Percentiles rank a stretch among this genome's conserved stretches.
phyloP scores from a whole-genome alignment of 495 filamentous ascomycete species.

The Aspergillus campestris region DNA sequence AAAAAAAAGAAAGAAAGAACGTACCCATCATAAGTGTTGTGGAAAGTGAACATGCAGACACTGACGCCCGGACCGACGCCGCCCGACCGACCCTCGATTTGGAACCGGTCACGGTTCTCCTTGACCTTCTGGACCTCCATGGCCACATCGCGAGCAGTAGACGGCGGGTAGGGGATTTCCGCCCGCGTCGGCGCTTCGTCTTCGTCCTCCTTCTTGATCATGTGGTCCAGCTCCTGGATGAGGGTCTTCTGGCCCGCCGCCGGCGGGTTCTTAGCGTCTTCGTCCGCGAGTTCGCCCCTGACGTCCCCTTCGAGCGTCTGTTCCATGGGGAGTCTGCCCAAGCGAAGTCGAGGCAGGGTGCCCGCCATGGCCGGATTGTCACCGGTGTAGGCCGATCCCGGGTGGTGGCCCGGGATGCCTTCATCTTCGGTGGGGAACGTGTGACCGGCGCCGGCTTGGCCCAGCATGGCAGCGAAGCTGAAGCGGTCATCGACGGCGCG shows the following conservation, averaged over 20 bases:
- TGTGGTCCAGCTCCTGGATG: slow-evolving; percentile 68
- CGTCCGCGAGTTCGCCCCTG: slow-evolving; percentile 69
- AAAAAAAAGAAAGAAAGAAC: slow-evolving; percentile 8
- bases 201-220: slow-evolving; percentile 85
- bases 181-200: slow-evolving; percentile 71
- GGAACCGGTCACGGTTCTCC: slow-evolving; percentile 84
- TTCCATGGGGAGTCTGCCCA: slow-evolving; percentile 77
- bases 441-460: slow-evolving; percentile 53
- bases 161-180: slow-evolving; percentile 77
- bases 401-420: slow-evolving; percentile 86
- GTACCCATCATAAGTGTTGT: slow-evolving; percentile 87
- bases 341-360: slow-evolving; percentile 51
- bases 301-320: slow-evolving; percentile 70
- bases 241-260: slow-evolving; percentile 53
- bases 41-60: slow-evolving; percentile 93
- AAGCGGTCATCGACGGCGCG: slow-evolving; percentile 68
- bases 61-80: slow-evolving; percentile 74
- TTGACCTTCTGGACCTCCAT: slow-evolving; percentile 94
- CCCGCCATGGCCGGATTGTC: slow-evolving; percentile 48
- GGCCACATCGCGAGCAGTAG: slow-evolving; percentile 76
- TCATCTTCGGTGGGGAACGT: slow-evolving; percentile 72
- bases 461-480: slow-evolving; percentile 74
- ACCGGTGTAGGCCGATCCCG: slow-evolving; percentile 71
- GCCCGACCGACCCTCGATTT: slow-evolving; percentile 69
- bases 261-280: slow-evolving; percentile 65